phyloP scores from a whole-genome alignment of 176 grass and related monocot species.

The Oryza officinalis region DNA sequence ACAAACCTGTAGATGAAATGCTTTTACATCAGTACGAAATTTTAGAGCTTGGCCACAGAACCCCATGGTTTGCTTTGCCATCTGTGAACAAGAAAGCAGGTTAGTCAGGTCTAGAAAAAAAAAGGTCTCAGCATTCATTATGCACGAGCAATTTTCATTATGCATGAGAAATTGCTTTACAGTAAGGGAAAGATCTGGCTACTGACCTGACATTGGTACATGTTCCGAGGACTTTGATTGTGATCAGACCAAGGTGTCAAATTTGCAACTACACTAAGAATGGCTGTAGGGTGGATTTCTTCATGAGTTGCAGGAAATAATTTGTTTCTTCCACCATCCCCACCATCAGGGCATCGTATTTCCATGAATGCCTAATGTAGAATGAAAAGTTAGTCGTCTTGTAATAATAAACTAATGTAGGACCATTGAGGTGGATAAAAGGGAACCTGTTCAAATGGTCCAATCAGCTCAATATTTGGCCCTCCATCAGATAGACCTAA shows the following conservation, averaged over 20 bases:
- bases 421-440: constrained; percentile 10
- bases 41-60: constrained; percentile 85
- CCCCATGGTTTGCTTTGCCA: constrained; percentile 99
- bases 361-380: constrained; percentile 90
- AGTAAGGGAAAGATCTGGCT: constrained; percentile 27
- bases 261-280: constrained; percentile 96
- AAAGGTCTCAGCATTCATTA: constrained; percentile 3
- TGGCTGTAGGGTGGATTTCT: constrained; percentile 94
- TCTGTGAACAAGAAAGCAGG: constrained; percentile 47
- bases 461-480: constrained; percentile 84
- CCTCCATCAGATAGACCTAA: constrained; percentile 38
- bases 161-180: not conserved
- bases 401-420: constrained; percentile 31
- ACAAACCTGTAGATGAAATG: constrained; percentile 93
- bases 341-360: constrained; percentile 92
- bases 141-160: constrained; percentile 17
- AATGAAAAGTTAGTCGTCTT: constrained; percentile 28
- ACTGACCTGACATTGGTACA: constrained; percentile 97
- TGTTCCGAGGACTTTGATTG: constrained; percentile 96
- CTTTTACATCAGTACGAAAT: constrained; percentile 83
- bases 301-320: constrained; percentile 84
- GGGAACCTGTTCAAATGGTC: constrained; percentile 90
- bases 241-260: constrained; percentile 98
- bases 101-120: constrained; percentile 31
- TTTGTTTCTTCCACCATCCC: constrained; percentile 74